These are phyloP conservation scores for Hemisphaericaspora lyxosophila DNA, from an alignment of 1,139 yeast genomes.

Conservation along the genomic window DNA sequence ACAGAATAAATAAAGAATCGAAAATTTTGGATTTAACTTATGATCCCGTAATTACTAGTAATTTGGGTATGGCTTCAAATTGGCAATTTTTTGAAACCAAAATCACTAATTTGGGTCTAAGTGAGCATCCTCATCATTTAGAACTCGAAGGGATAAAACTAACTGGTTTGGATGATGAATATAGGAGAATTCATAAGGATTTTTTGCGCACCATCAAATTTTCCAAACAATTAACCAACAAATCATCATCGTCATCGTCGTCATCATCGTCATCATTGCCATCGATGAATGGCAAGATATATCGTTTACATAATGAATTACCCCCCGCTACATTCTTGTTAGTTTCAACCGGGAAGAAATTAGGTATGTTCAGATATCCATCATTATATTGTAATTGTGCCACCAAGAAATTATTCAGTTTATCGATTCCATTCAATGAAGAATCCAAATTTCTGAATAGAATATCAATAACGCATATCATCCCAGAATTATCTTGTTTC, in stretches of 20 bases:
- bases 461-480: constrained; percentile 48
- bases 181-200: constrained; percentile 32
- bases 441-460: constrained; percentile 49
- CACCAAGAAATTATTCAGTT: constrained; percentile 41
- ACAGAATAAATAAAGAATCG: constrained; percentile 36
- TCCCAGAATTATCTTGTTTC: constrained; percentile 56
- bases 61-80: constrained; percentile 47
- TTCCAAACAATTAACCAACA: background rate
- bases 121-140: constrained; percentile 4
- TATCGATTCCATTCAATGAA: constrained; percentile 32
- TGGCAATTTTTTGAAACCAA: constrained; percentile 41
- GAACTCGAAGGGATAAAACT: constrained; percentile 19
- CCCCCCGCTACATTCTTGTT: constrained; percentile 28
- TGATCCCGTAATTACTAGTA: constrained; percentile 40
- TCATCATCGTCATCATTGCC: background rate
- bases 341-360: constrained; percentile 42
- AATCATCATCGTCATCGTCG: background rate
- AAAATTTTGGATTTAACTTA: constrained; percentile 31
- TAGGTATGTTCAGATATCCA: constrained; percentile 51
- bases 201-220: constrained; percentile 5
- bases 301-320: background rate
- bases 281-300: background rate
- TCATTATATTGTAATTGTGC: constrained; percentile 53
- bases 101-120: constrained; percentile 17
- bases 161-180: constrained; percentile 38